These are phyloP conservation scores for Colletotrichum sp. DNA, from an alignment of 2,329 filamentous ascomycete genomes.

Conservation along the genomic window DNA sequence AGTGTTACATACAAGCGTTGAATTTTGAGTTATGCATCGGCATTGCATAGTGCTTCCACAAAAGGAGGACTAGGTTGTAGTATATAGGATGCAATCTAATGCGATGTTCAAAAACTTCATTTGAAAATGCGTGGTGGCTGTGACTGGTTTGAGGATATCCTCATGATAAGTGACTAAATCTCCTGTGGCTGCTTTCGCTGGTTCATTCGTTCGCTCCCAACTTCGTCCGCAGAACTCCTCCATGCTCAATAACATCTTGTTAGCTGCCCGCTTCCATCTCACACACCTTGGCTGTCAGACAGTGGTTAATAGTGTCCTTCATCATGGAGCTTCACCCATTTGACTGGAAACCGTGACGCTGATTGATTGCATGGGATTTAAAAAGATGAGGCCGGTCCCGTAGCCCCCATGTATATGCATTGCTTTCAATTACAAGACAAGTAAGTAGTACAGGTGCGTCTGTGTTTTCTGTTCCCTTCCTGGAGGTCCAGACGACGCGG, in stretches of 20 bases:
- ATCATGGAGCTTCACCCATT: background rate
- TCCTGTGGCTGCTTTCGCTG: background rate
- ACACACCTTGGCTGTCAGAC: background rate
- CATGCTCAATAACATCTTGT: background rate
- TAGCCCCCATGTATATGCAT: background rate
- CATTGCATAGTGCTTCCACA: slow-evolving; percentile 10
- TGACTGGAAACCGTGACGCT: background rate
- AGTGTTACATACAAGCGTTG: slow-evolving; percentile 5
- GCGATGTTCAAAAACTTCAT: background rate
- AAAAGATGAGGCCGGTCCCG: background rate
- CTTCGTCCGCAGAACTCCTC: background rate
- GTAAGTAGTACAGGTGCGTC: slow-evolving; percentile 34
- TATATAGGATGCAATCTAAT: slow-evolving; percentile 16
- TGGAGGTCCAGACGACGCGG: background rate
- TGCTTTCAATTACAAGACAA: slow-evolving; percentile 41
- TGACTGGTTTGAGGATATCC: background rate
- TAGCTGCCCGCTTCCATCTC: background rate
- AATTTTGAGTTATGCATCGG: background rate
- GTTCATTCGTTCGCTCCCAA: background rate
- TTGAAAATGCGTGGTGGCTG: background rate
- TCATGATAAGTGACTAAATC: background rate
- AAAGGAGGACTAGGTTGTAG: slow-evolving; percentile 3
- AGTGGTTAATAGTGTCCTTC: background rate
- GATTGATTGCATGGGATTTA: background rate
- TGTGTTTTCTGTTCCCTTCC: background rate